Evolutionary conservation across 2,329 filamentous ascomycete genomes (phyloP), one percentile per base, ranked within the genome.

Genomic region (Trichoderma harzianum): DNA sequence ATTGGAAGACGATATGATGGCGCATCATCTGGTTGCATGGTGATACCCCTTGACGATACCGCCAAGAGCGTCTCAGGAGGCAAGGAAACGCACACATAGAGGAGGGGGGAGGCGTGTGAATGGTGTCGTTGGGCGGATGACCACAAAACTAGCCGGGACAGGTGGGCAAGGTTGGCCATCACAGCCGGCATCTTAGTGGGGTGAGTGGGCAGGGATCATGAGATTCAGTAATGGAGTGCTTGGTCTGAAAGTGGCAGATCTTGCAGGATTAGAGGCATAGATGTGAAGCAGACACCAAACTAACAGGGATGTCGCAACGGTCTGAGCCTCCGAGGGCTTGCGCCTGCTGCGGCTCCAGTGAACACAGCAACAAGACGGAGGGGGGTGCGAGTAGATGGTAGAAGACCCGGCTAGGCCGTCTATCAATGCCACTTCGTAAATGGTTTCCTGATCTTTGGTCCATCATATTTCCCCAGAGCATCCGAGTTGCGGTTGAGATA

Each of bases 151-250:
- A 70, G 68, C 68, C 47, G 34, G 53, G 39, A 62, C 53, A 39
- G 39, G 69, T 61, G 69, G 63, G 12, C 21, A 24, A 43, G 60
- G 69, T 66, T 32, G 60, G 47, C 32, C 28, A 43, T 69, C 66
- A 39, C 60, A 60, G 71, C 60, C 71, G 71, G 67, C 71, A 65
- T 36, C 58, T 47, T n/a, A 26, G 71, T 70, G 65, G 71, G 60
- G 71, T 34, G 55, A 39, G 57, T 61, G 67, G 58, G 71, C 67
- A 72, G 71, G 67, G 71, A 72, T 70, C 71, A 72, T 72, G 71
- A 72, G 71, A 70, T 72, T 70, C 60, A 70, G 32, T 36, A 51
- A 64, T 34, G 67, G 21, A 61, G 64, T 70, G 58, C 53, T 39
- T 72, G 43, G 51, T 61, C 51, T 70, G 60, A 62, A 57, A 70